Conservation (phyloP, 768 basidiomycete species). For the Auricularia heimuer region DNA sequence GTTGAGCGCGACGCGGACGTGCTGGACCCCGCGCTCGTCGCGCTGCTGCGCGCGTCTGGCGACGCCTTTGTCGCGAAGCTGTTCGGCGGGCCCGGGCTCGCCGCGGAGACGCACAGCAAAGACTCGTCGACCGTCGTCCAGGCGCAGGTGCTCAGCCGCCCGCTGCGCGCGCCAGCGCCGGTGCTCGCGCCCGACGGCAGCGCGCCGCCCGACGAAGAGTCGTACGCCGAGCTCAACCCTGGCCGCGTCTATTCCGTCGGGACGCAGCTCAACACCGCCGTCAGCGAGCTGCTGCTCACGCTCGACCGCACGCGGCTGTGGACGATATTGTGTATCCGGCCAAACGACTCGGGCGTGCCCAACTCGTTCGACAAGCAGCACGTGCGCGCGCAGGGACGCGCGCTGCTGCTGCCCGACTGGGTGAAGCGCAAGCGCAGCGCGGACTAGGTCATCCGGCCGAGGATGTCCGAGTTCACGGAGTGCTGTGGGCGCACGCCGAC, state of each 20-base stretch:
- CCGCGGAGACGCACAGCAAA: conserved; percentile 68
- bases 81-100: conserved; percentile 75
- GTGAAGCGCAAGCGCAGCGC: conserved; percentile 40
- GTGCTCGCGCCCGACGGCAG: conserved; percentile 21
- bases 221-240: conserved; percentile 51
- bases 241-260: conserved; percentile 72
- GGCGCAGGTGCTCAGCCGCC: conserved; percentile 75
- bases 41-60: conserved; percentile 58
- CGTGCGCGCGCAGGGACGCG: conserved; percentile 71
- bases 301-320: conserved; percentile 58
- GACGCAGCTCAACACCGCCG: conserved; percentile 66
- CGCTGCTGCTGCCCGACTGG: conserved; percentile 65
- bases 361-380: conserved; percentile 88
- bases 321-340: conserved; percentile 75
- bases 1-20: conserved; percentile 67
- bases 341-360: conserved; percentile 78
- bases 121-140: conserved; percentile 74
- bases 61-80: conserved; percentile 74
- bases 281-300: conserved; percentile 58
- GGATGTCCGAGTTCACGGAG: conserved; percentile 51
- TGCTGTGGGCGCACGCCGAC: conserved; percentile 73
- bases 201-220: conserved; percentile 30
- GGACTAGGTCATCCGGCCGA: conserved; percentile 63
- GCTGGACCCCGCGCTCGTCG: conserved; percentile 74
- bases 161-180: conserved; percentile 60